Conservation (phyloP, 495 filamentous ascomycete species). For the Podospora bellae-mahoneyi region DNA sequence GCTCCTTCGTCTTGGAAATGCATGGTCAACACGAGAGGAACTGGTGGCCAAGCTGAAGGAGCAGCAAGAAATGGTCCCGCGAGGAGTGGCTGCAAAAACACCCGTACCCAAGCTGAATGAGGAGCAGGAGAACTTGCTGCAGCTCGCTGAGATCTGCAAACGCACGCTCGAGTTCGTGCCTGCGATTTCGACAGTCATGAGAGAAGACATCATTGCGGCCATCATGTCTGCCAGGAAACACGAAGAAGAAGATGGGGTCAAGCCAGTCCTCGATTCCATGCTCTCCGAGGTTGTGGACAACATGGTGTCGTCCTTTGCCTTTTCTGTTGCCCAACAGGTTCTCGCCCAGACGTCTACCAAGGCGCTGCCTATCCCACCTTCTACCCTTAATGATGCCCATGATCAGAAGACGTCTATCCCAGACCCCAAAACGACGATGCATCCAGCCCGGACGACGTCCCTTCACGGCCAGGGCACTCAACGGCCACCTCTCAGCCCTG, state of each 20-base stretch:
- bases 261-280: slow-evolving; percentile 29
- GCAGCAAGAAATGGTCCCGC: slow-evolving; percentile 50
- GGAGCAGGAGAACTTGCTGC: slow-evolving; percentile 68
- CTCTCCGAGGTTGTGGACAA: slow-evolving; percentile 65
- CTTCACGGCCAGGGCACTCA: slow-evolving; percentile 36
- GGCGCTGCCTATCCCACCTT: slow-evolving; percentile 61
- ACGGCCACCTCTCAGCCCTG: slow-evolving; percentile 44
- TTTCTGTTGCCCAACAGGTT: slow-evolving; percentile 72
- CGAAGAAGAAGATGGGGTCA: slow-evolving; percentile 22
- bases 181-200: slow-evolving; percentile 69
- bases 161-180: slow-evolving; percentile 78
- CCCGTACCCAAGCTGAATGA: slow-evolving; percentile 46
- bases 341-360: slow-evolving; percentile 72
- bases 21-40: slow-evolving; percentile 53
- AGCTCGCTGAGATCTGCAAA: slow-evolving; percentile 76
- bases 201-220: slow-evolving; percentile 63
- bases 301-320: slow-evolving; percentile 80
- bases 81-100: slow-evolving; percentile 49
- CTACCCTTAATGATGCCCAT: slow-evolving; percentile 46
- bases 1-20: slow-evolving; percentile 77
- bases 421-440: slow-evolving; percentile 63
- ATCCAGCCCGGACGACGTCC: slow-evolving; percentile 55
- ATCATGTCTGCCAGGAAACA: slow-evolving; percentile 30
- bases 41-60: slow-evolving; percentile 56
- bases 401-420: slow-evolving; percentile 54